phyloP scores from a whole-genome alignment of 1,284 basidiomycete species.

The Cutaneotrichosporon sp. region DNA sequence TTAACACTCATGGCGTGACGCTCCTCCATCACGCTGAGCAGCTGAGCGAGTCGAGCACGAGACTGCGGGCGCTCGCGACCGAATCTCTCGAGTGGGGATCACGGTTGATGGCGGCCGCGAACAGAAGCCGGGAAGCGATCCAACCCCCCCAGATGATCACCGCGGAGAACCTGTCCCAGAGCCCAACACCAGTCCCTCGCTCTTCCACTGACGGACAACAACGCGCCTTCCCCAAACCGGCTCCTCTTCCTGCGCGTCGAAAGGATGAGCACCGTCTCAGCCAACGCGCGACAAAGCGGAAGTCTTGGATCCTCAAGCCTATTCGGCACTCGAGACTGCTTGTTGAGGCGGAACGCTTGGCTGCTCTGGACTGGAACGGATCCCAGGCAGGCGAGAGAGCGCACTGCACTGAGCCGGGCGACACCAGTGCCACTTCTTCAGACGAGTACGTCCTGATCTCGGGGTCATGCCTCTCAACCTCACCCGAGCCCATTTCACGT shows the following conservation, averaged over 20 bases:
- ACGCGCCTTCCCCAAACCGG: neutral
- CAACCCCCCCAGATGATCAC: neutral
- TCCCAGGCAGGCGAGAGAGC: neutral
- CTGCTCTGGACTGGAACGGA: neutral
- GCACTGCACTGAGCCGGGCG: neutral
- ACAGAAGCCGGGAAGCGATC: neutral
- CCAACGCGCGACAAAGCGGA: neutral
- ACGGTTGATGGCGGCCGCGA: neutral
- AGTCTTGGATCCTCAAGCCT: neutral
- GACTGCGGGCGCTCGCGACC: conserved; percentile 33
- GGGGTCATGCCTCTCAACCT: neutral
- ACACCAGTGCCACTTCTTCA: neutral
- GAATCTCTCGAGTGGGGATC: conserved; percentile 38
- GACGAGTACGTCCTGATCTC: neutral
- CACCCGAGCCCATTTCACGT: neutral
- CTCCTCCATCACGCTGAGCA: conserved; percentile 32
- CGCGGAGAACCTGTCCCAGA: neutral
- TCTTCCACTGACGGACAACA: neutral
- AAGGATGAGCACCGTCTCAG: neutral
- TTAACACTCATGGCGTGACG: conserved; percentile 36
- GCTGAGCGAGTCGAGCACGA: conserved; percentile 29
- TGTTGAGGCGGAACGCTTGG: neutral
- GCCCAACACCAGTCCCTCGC: neutral
- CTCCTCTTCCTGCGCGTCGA: neutral
- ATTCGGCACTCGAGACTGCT: neutral